Conservation (phyloP, 257 asterid species). For the Capsicum pubescens region DNA sequence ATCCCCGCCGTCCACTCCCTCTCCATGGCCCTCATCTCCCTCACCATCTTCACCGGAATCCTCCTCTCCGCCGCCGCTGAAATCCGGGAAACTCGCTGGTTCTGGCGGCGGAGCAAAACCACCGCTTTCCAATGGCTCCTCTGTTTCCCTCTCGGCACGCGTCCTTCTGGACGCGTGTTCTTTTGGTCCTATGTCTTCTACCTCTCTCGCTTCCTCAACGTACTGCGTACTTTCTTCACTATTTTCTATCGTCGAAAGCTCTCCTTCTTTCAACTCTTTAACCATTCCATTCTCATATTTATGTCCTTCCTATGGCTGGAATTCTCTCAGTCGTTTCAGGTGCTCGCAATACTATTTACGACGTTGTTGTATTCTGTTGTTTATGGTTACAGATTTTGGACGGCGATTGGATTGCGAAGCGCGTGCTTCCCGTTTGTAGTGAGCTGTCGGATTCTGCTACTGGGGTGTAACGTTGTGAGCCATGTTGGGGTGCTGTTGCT, state of each 20-base stretch:
- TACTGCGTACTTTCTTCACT: slow-evolving; percentile 29
- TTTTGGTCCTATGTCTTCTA: slow-evolving; percentile 58
- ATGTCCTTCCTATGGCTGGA: slow-evolving; percentile 90
- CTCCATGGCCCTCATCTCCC: slow-evolving; percentile 34
- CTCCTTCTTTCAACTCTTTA: slow-evolving; percentile 33
- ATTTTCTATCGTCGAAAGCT: slow-evolving; percentile 29
- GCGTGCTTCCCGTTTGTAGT: slow-evolving; percentile 78
- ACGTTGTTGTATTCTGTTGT: slow-evolving; percentile 67
- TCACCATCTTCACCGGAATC: slow-evolving; percentile 39
- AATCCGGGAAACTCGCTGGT: slow-evolving; percentile 35
- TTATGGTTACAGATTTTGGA: slow-evolving; percentile 94
- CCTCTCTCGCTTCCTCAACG: slow-evolving; percentile 37
- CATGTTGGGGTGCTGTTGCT: slow-evolving; percentile 71
- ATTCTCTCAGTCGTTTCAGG: slow-evolving; percentile 87
- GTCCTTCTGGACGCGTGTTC: slow-evolving; percentile 43
- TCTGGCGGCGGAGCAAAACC: slow-evolving; percentile 31
- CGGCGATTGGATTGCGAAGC: slow-evolving; percentile 73
- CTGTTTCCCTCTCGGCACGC: slow-evolving; percentile 40
- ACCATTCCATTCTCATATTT: slow-evolving; percentile 40
- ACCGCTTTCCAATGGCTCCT: slow-evolving; percentile 41
- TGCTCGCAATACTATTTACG: slow-evolving; percentile 64
- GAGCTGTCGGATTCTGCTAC: slow-evolving; percentile 66
- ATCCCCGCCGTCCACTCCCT: slow-evolving; percentile 40
- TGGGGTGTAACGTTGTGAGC: slow-evolving; percentile 71
- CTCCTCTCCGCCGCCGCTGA: slow-evolving; percentile 39